Conservation (phyloP, 2,329 filamentous ascomycete genomes). For the Colletotrichum sp. region DNA sequence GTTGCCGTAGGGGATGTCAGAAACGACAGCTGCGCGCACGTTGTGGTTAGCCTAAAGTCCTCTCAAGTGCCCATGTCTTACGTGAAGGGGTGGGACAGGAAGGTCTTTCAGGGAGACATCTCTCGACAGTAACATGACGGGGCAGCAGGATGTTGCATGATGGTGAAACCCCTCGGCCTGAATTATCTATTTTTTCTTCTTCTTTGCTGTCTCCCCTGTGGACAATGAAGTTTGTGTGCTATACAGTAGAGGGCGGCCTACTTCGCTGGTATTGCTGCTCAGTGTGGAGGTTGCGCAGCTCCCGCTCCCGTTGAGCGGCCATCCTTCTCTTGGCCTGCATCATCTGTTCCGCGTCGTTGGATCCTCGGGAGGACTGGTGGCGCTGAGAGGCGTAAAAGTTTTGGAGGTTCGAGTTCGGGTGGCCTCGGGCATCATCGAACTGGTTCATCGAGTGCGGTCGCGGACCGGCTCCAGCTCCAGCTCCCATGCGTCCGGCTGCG, state of each 20-base stretch:
- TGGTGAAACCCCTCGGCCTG: conserved; percentile 23
- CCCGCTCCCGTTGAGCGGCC: conserved; percentile 98
- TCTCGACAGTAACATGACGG: conserved; percentile 23
- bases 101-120: conserved; percentile 19
- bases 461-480: conserved; percentile 57
- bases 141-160: conserved; percentile 21
- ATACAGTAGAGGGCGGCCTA: conserved; percentile 83
- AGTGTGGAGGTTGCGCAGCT: conserved; percentile 99
- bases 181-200: conserved; percentile 43
- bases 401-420: conserved; percentile 83
- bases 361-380: conserved; percentile 84
- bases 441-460: conserved; percentile 87
- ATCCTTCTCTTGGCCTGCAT: conserved; percentile 99
- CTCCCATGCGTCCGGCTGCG: conserved; percentile 70
- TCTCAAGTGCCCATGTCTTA: conserved; percentile 16
- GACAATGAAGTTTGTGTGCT: conserved; percentile 57
- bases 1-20: conserved; percentile 43
- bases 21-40: conserved; percentile 19
- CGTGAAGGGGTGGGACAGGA: conserved; percentile 13
- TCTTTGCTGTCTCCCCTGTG: conserved; percentile 34
- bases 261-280: conserved; percentile 99
- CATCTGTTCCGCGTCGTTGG: conserved; percentile 94
- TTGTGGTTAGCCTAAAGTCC: conserved; percentile 19
- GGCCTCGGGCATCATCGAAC: conserved; percentile 73
- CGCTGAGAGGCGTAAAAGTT: conserved; percentile 95